Evolutionary conservation across 345 rosid genomes (phyloP).

Genomic region (Erucastrum elatum): DNA sequence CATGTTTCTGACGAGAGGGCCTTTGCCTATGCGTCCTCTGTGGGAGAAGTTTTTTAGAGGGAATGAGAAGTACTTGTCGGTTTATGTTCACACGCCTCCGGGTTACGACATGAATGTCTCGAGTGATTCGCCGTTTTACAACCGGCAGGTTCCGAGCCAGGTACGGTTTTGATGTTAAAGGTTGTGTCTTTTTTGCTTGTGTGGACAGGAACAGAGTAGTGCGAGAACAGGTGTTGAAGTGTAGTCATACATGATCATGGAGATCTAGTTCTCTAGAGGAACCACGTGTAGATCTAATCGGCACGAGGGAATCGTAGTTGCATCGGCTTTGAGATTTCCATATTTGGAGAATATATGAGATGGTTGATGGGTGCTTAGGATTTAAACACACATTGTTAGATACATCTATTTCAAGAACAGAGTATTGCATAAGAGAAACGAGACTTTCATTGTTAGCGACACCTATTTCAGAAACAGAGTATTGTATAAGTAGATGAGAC

Average conservation of each 20-base stretch:
- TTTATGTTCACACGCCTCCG: constrained; percentile 69
- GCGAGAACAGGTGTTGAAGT: constrained; percentile 17
- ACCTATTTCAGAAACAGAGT: background rate
- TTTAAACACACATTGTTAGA: background rate
- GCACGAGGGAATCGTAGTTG: background rate
- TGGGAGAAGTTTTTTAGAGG: constrained; percentile 92
- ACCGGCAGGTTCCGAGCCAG: constrained; percentile 78
- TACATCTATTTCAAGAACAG: background rate
- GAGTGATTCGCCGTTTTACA: constrained; percentile 57
- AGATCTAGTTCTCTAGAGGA: background rate
- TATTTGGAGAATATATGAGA: background rate
- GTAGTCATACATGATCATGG: background rate
- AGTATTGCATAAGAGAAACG: background rate
- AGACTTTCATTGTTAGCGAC: background rate
- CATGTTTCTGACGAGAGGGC: constrained; percentile 90
- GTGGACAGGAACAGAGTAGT: background rate
- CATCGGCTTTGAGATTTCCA: background rate
- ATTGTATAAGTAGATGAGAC: background rate
- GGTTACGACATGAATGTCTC: constrained; percentile 59
- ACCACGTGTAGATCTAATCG: background rate
- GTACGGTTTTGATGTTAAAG: constrained; percentile 34
- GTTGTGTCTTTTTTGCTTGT: background rate
- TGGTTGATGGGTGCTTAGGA: background rate
- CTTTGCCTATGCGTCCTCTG: constrained; percentile 77
- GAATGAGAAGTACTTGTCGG: constrained; percentile 53